A percentile compares a stretch with the other conserved stretches of the same genome.
Conservation (phyloP, 495 filamentous ascomycete species). For the Hyaloscypha bicolor region DNA sequence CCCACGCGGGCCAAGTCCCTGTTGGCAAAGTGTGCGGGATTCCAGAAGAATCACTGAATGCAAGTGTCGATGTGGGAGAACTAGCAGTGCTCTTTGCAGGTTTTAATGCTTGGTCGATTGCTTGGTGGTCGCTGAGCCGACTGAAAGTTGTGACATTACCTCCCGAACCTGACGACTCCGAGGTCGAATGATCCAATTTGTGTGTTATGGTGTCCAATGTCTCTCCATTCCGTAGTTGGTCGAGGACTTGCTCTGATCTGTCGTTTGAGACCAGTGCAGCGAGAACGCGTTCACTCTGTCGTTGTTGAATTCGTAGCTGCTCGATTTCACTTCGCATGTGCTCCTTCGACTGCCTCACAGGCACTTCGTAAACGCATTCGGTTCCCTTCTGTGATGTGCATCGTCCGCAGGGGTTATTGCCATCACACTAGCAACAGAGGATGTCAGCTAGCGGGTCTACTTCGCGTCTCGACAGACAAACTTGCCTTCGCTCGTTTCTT, state of each 20-base stretch:
- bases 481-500: constrained; percentile 59
- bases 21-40: background rate
- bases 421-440: constrained; percentile 47
- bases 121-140: constrained; percentile 18
- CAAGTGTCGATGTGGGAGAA: constrained; percentile 8
- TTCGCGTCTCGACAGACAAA: background rate
- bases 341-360: constrained; percentile 57
- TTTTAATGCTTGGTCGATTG: constrained; percentile 20
- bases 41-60: constrained; percentile 6
- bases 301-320: constrained; percentile 47
- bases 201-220: constrained; percentile 50
- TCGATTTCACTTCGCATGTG: constrained; percentile 55
- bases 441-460: background rate
- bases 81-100: constrained; percentile 7
- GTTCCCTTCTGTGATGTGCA: constrained; percentile 50
- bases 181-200: constrained; percentile 38
- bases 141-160: constrained; percentile 17
- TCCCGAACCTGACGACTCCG: background rate
- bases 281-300: constrained; percentile 47
- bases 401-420: constrained; percentile 51
- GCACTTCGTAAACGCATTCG: constrained; percentile 55
- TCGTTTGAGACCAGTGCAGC: constrained; percentile 45
- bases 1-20: constrained; percentile 15
- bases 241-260: constrained; percentile 48
- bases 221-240: constrained; percentile 49